Base-by-base conservation (phyloP, 1,284 basidiomycete species). In the Sporisorium sorghi region DNA sequence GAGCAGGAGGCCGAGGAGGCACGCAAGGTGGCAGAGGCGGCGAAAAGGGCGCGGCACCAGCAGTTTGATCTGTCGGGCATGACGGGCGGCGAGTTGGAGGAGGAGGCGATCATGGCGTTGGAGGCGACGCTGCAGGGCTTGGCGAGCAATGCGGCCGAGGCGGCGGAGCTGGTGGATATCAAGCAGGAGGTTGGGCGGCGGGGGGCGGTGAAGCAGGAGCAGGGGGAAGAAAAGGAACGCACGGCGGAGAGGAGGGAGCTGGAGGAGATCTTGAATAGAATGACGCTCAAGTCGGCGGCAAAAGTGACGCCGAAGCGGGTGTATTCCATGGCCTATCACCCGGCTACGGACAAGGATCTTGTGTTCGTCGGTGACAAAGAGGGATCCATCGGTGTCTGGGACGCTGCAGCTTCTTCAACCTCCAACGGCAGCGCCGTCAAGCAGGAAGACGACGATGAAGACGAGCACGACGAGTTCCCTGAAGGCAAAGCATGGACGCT, bases 361-460 rank as follows among this genome's bases (percentile, higher is more conserved):
- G 46, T 84, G 15, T 83, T 84, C 49, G 72, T 78, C 7, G 82
- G 81, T 12, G 82, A 84, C 58, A 82, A 82, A 50, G 79, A 80
- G 39, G 82, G 82, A 2, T 54, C 56, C 4, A 73, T 84, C 28
- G 80, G 82, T 9, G 70, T 83, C 0, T 84, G 82, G 82, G 79
- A 83, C 43, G 77, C 81, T 12, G 46, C 59, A 9, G 70, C 72
- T 0, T 50, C 49, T 1, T 50, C 47, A 4, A 1, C 47, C 14
- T 26, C 46, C 35, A 44, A 40, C 15, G 28, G 24, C n/a, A 54
- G 37, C 32, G 56, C 21, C 2, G 53, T 68, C n/a, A 75, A 70
- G n/a, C 58, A 60, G 12, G 64, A 69, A 28, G 48, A 74, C 23
- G 55, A 65, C 3, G 66, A 74, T n/a, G 53, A 67, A 14, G 68